Percentiles rank a stretch among this genome's conserved stretches.
These are phyloP conservation scores for Verbena officinalis DNA, from an alignment of 257 asterid species.

Conservation along the genomic window DNA sequence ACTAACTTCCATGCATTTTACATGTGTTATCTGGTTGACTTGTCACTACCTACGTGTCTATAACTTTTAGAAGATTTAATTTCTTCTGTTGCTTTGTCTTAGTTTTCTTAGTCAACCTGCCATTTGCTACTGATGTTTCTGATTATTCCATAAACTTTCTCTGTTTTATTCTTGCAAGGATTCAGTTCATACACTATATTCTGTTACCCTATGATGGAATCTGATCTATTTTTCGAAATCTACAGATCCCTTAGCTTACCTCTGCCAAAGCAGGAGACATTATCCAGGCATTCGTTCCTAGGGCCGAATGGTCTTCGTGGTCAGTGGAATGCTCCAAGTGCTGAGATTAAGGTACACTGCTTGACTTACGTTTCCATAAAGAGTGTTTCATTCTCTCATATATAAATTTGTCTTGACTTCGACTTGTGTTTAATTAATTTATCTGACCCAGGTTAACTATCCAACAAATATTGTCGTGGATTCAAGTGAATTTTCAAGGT, in stretches of 20 bases:
- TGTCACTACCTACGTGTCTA: conserved; percentile 22
- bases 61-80: not conserved
- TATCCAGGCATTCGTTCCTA: conserved; percentile 85
- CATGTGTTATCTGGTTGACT: conserved; percentile 31
- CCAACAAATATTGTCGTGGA: conserved; percentile 64
- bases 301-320: conserved; percentile 93
- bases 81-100: conserved; percentile 25
- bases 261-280: conserved; percentile 87
- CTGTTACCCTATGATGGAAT: conserved; percentile 16
- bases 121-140: conserved; percentile 22
- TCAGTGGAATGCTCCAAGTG: conserved; percentile 71
- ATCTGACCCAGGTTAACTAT: conserved; percentile 66
- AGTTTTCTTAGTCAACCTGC: conserved; percentile 19
- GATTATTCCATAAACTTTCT: conserved; percentile 25
- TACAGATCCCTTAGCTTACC: conserved; percentile 79
- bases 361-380: not conserved
- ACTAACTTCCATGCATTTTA: conserved; percentile 11
- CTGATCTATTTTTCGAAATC: conserved; percentile 26
- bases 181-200: conserved; percentile 17
- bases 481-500: conserved; percentile 72
- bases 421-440: conserved; percentile 19
- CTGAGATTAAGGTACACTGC: conserved; percentile 69
- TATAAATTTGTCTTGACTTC: conserved; percentile 16
- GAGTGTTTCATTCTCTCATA: conserved; percentile 4
- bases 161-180: conserved; percentile 27